Evolutionary conservation across 495 filamentous ascomycete species (phyloP), one percentile per base, ranked within the genome.

Genomic region (Penicillium malachiteum): DNA sequence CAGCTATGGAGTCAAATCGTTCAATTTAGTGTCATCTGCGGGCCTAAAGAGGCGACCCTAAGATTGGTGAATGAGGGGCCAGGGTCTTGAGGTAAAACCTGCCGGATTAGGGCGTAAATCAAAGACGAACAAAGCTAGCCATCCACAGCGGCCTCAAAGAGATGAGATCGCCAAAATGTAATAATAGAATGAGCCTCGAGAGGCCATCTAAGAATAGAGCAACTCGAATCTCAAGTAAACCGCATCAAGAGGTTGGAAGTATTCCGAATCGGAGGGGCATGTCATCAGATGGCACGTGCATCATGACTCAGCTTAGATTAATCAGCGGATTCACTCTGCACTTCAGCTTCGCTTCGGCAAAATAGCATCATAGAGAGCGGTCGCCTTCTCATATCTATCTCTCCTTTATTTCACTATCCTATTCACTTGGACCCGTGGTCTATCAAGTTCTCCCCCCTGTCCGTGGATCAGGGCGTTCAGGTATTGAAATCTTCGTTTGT

Each of bases 181-280:
- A 52, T 18, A 48, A 53, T 57, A 60, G 54, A 56, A 37, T 16
- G 44, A 57, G 55, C 55, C 61, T 44, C 58, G 51, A 60, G 37
- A 58, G 61, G 61, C 61, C 61, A 64, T 60, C 58, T 64, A 60
- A 60, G 45, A 52, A 55, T 57, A 58, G 46, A 54, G 40, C 44
- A 45, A 54, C 46, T 51, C 50, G 46, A 50, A 26, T 26, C 21
- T 26, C 50, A 41, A 51, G 39, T 51, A 52, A 42, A 39, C 46
- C 49, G 12, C 16, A 7, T 38, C 3, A 17, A n/a, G 31, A 49
- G 46, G 31, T 35, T 48, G 13, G 13, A 10, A 26, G 13, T 9
- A 44, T 44, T 26, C 41, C 17, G 41, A 26, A 9, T 21, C 11
- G 35, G 48, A 50, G 49, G 47, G 49, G 50, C 53, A 60, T 63